These are phyloP conservation scores for Sindora glabra DNA, from an alignment of 306 rosid species.

Conservation along the genomic window DNA sequence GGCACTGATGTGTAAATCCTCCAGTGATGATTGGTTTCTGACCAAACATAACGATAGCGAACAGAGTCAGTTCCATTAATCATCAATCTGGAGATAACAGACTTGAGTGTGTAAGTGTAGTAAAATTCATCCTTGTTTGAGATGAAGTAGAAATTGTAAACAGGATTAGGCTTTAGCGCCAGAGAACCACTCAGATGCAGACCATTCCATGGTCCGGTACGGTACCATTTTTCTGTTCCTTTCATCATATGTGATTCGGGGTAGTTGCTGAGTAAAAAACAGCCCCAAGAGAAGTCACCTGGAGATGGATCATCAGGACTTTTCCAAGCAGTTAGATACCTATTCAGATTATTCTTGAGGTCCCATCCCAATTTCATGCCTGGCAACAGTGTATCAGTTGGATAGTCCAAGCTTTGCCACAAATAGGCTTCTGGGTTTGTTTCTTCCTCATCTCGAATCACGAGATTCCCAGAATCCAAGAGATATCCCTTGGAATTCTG, in stretches of 20 bases:
- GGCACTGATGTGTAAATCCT: neutral
- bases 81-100: too few species aligned
- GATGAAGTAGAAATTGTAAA: too few species aligned
- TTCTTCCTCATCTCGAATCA: neutral
- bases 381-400: too few species aligned
- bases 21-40: neutral
- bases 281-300: neutral
- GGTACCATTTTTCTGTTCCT: too few species aligned
- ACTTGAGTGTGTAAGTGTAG: too few species aligned
- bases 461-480: conserved; percentile 11
- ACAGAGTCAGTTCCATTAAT: neutral
- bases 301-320: conserved; percentile 20
- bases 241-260: too few species aligned
- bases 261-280: conserved; percentile 16
- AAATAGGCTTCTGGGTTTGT: neutral
- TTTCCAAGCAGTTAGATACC: conserved; percentile 21
- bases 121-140: too few species aligned
- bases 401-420: too few species aligned
- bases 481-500: conserved; percentile 3
- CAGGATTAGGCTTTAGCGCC: too few species aligned
- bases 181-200: too few species aligned
- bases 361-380: too few species aligned
- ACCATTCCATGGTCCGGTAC: too few species aligned
- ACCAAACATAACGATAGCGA: neutral
- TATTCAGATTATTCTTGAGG: conserved; percentile 4